Evolutionary conservation across 2,329 filamentous ascomycete genomes (phyloP).

Genomic region (Ascochyta pisi): DNA sequence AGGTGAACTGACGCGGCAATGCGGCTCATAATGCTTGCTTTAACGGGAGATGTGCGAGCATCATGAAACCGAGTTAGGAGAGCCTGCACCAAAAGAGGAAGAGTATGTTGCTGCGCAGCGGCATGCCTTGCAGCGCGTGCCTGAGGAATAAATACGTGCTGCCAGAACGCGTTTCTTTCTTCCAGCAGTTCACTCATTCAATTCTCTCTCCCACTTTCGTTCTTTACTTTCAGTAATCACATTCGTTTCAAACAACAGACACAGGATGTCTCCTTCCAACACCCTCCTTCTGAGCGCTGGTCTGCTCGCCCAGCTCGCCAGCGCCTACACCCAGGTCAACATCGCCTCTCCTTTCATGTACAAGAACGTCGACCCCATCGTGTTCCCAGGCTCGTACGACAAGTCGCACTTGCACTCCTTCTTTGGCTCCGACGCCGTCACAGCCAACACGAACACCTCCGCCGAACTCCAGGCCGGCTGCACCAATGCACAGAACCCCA

Average conservation of each 20-base stretch:
- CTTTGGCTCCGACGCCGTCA: constrained; percentile 55
- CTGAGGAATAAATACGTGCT: constrained; percentile 10
- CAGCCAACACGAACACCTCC: constrained; percentile 48
- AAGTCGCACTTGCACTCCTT: constrained; percentile 55
- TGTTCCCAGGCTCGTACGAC: constrained; percentile 49
- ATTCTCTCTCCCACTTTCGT: constrained; percentile 2
- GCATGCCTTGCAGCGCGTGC: background rate
- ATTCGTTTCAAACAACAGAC: constrained; percentile 17
- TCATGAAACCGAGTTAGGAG: constrained; percentile 12
- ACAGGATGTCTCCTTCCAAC: constrained; percentile 40
- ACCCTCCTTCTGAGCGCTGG: constrained; percentile 32
- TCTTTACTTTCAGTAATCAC: constrained; percentile 5
- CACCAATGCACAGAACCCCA: constrained; percentile 55
- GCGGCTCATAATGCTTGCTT: constrained; percentile 5
- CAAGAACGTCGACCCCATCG: constrained; percentile 57
- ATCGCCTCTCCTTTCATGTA: constrained; percentile 49
- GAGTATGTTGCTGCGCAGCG: background rate
- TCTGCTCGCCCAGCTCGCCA: constrained; percentile 34
- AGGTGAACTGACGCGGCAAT: background rate
- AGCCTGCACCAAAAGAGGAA: constrained; percentile 4
- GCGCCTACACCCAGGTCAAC: constrained; percentile 47
- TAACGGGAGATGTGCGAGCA: background rate
- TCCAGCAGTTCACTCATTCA: constrained; percentile 5
- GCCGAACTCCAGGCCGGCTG: constrained; percentile 53
- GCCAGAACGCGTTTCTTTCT: background rate